These are phyloP conservation scores for Infundibulicybe gibba DNA, from an alignment of 768 basidiomycete species.

Conservation along the genomic window DNA sequence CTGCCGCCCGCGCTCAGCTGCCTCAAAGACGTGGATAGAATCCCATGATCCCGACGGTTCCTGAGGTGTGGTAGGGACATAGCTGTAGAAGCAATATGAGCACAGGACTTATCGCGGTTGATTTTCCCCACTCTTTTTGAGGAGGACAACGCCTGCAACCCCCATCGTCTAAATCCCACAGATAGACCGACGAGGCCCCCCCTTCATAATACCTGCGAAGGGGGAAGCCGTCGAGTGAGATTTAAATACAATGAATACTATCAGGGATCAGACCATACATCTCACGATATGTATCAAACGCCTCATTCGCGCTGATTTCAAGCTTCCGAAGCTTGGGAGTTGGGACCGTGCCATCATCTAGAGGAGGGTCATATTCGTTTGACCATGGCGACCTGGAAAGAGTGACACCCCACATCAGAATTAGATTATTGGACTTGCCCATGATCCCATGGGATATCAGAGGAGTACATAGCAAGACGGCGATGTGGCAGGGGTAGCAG, in stretches of 20 bases:
- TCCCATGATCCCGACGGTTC: slow-evolving; percentile 93
- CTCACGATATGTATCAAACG: slow-evolving; percentile 96
- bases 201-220: slow-evolving; percentile 87
- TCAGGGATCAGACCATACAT: slow-evolving; percentile 48
- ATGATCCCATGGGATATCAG: no score
- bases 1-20: slow-evolving; percentile 84
- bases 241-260: neutral
- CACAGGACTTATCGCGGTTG: neutral
- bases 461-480: no score
- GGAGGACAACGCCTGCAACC: slow-evolving; percentile 94
- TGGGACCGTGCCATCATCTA: slow-evolving; percentile 88
- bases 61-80: slow-evolving; percentile 49
- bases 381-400: slow-evolving; percentile 93
- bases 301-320: slow-evolving; percentile 91
- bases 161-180: slow-evolving; percentile 97
- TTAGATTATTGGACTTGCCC: no score
- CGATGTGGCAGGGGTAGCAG: no score
- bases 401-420: neutral
- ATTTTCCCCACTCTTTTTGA: slow-evolving; percentile 79
- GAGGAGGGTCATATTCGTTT: slow-evolving; percentile 89
- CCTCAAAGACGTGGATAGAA: slow-evolving; percentile 97
- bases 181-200: slow-evolving; percentile 94
- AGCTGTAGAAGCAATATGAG: slow-evolving; percentile 31
- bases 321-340: slow-evolving; percentile 83
- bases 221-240: neutral